Evolutionary conservation across 192 early-diverging fungal species (phyloP).

Genomic region (Mortierella alpina): DNA sequence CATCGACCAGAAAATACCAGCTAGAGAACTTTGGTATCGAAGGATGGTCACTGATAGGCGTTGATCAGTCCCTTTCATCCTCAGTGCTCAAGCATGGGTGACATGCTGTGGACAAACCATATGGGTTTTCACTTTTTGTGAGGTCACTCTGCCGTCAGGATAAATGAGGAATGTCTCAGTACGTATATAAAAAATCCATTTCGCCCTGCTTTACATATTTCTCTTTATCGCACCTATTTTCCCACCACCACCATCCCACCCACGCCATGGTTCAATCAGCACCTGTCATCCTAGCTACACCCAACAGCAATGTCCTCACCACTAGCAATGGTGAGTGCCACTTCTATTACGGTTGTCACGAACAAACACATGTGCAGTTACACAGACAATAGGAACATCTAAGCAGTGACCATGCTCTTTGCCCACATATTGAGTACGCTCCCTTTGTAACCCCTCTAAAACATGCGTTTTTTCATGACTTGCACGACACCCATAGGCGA

Average conservation of each 20-base stretch:
- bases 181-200: no score
- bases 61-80: no score
- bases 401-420: background rate
- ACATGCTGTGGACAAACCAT: no score
- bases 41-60: no score
- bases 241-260: background rate
- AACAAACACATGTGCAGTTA: background rate
- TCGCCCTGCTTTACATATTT: background rate
- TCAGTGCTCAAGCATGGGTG: no score
- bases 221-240: background rate
- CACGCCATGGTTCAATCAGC: conserved; percentile 24
- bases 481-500: conserved; percentile 54
- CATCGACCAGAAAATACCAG: no score
- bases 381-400: background rate
- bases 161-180: no score
- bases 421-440: background rate
- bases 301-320: conserved; percentile 42
- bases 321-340: conserved; percentile 47
- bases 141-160: no score
- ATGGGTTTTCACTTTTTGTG: no score
- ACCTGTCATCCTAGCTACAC: conserved; percentile 46
- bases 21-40: no score
- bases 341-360: no score
- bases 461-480: background rate
- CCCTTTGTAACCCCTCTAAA: background rate